A percentile compares a stretch with the other conserved stretches of the same genome.
Evolutionary conservation across 345 rosid genomes (phyloP).

Genomic region (Boechera divaricarpa): DNA sequence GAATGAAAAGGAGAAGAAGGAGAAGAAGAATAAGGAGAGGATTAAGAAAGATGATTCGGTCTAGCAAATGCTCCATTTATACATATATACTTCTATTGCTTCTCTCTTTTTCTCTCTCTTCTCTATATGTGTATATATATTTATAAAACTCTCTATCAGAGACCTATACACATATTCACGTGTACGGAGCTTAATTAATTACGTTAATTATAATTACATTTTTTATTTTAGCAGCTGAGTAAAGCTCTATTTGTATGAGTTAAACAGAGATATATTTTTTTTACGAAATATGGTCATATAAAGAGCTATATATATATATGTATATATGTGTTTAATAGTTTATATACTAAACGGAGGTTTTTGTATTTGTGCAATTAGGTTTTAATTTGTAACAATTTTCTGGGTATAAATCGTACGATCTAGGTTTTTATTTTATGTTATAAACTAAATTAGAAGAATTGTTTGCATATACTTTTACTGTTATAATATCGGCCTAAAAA

Average conservation of each 20-base stretch:
- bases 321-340: neutral
- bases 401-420: neutral
- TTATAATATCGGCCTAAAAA: neutral
- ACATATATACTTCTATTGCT: neutral
- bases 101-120: neutral
- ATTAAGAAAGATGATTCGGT: constrained; percentile 29
- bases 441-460: neutral
- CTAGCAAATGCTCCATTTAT: constrained; percentile 28
- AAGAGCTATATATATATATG: neutral
- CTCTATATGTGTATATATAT: neutral
- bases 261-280: neutral
- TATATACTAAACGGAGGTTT: neutral
- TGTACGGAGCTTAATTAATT: constrained; percentile 1
- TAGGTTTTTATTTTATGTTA: neutral
- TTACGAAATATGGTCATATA: neutral
- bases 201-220: neutral
- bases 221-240: neutral
- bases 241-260: constrained; percentile 3
- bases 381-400: neutral
- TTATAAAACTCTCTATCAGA: neutral
- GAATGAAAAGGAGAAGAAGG: neutral
- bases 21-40: constrained; percentile 2
- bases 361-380: neutral
- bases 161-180: neutral
- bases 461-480: neutral